Percentiles rank a stretch among this genome's conserved stretches.
Conservation (phyloP, 306 rosid genomes). For the Begonia loranthoides region DNA sequence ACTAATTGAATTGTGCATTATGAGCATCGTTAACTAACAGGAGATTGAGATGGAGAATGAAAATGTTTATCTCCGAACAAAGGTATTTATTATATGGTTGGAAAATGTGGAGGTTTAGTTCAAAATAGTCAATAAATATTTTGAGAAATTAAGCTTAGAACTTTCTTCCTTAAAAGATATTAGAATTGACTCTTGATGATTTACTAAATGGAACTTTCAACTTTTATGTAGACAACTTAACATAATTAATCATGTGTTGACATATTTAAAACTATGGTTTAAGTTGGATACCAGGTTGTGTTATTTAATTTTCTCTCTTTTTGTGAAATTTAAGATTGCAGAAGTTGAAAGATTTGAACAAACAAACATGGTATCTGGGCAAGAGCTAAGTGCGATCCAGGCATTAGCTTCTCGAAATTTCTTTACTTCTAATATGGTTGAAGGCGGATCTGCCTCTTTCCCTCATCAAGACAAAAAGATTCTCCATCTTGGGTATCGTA, state of each 20-base stretch:
- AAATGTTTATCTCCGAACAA: conserved; percentile 63
- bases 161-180: no score
- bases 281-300: no score
- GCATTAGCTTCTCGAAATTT: conserved; percentile 74
- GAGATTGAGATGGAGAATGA: conserved; percentile 82
- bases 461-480: conserved; percentile 67
- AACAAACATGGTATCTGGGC: conserved; percentile 61
- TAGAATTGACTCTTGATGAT: no score
- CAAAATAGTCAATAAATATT: no score
- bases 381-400: conserved; percentile 58
- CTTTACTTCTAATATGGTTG: conserved; percentile 48
- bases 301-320: no score
- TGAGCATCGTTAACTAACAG: conserved; percentile 16
- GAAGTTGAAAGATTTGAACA: conserved; percentile 74
- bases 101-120: no score
- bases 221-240: no score
- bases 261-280: neutral
- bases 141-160: no score
- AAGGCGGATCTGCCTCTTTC: conserved; percentile 36
- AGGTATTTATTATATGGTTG: no score
- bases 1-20: neutral
- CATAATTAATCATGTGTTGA: no score
- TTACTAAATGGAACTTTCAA: no score
- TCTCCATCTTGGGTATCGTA: conserved; percentile 67
- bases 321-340: conserved; percentile 30